Conservation (phyloP, 129 eudicot species). For the Tagetes patula region DNA sequence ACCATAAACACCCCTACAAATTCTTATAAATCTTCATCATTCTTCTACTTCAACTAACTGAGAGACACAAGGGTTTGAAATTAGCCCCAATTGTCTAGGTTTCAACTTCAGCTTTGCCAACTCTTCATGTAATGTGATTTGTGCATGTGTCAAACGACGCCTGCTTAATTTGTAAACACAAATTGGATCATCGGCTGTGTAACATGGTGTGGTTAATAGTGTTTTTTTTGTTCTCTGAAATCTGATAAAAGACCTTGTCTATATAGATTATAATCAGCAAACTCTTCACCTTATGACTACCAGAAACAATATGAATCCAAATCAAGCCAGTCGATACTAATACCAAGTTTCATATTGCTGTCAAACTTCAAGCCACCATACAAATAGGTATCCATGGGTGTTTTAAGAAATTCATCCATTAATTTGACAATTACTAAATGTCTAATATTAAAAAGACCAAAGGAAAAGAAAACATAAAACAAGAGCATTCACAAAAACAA, state of each 20-base stretch:
- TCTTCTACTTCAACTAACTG: no score
- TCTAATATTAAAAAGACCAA: background rate
- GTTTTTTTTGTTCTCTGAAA: no score
- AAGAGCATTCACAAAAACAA: slow-evolving; percentile 1
- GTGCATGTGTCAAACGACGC: no score
- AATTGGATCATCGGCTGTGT: no score
- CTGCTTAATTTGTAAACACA: no score
- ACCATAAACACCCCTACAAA: background rate
- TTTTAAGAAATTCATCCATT: background rate
- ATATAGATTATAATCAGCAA: background rate
- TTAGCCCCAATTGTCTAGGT: no score
- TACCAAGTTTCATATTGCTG: background rate
- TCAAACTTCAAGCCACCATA: background rate
- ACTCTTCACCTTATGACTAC: background rate
- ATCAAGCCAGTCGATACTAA: no score
- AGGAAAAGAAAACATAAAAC: background rate
- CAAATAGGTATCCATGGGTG: background rate
- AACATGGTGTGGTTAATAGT: no score
- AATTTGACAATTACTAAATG: background rate
- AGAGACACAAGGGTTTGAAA: no score
- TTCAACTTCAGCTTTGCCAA: background rate
- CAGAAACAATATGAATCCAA: background rate
- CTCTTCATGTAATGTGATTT: background rate
- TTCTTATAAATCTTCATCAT: no score
- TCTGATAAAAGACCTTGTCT: no score